phyloP scores from a whole-genome alignment of 345 rosid genomes.

The Euphorbia peplus region DNA sequence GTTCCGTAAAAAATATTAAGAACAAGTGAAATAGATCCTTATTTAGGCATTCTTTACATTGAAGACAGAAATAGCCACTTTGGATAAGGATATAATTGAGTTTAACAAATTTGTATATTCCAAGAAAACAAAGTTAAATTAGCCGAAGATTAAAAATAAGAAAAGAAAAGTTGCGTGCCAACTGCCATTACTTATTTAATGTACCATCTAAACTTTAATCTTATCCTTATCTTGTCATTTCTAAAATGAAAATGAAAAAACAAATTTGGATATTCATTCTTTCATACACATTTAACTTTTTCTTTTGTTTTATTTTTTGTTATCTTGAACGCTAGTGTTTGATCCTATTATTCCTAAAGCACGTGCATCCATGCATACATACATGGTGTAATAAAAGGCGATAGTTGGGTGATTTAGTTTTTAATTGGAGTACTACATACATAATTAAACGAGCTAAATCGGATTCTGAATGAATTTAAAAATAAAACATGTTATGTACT shows the following conservation, averaged over 20 bases:
- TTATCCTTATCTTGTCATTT: conserved; percentile 10
- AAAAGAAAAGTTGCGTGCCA: conserved; percentile 18
- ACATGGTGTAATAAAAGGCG: too few species aligned
- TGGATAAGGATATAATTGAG: conserved; percentile 6
- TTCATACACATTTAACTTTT: too few species aligned
- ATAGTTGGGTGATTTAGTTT: too few species aligned
- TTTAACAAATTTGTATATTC: background rate
- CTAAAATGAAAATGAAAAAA: background rate
- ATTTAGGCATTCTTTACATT: background rate
- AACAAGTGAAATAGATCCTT: background rate
- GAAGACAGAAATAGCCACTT: background rate
- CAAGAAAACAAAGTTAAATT: background rate
- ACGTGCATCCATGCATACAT: too few species aligned
- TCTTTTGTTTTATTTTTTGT: too few species aligned
- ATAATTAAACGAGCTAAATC: too few species aligned
- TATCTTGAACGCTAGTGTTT: too few species aligned
- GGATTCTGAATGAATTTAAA: too few species aligned
- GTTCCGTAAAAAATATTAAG: too few species aligned
- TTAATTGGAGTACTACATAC: too few species aligned
- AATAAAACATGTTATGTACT: too few species aligned
- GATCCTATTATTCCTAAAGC: too few species aligned
- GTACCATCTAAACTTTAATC: background rate
- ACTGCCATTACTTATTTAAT: conserved; percentile 6
- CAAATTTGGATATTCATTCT: background rate
- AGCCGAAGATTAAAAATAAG: background rate